Evolutionary conservation across 2,329 filamentous ascomycete genomes (phyloP), one percentile per base, ranked within the genome.

Genomic region (Orbilia ellipsospora): DNA sequence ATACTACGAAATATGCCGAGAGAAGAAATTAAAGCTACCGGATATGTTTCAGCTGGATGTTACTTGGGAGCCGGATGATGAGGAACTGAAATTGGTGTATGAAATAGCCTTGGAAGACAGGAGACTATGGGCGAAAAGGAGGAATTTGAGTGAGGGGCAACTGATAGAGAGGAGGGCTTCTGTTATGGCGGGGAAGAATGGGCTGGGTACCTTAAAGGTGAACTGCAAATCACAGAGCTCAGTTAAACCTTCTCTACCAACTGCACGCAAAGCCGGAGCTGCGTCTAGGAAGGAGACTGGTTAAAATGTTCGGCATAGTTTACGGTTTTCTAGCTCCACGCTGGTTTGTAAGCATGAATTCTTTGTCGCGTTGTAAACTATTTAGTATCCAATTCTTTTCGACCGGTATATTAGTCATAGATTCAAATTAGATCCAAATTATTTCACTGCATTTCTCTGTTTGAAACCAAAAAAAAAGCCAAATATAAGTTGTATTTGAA

Each of bases 1-100:
- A 23, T 81, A 81, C 57, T 81, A 80, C 59, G 78, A 79, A 54
- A 79, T 79, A 26, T 79, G 78, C 51, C 72, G 78, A 16, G 78
- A 80, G 56, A 66, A 77, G 56, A 51, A 60, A 12, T 55, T 79
- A 55, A 77, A 67, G 42, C n/a, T 80, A 62, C 73, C 78, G 8
- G 75, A 77, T 42, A 79, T 80, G 78, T 80, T 80, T 66, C 78
- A 79, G 59, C 77, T 76, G 70, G 78, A 79, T 67, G 56, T 79
- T 60, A 69, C 65, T 2, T 79, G 79, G 78, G 78, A 78, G 55
- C 77, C 78, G 12, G 55, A 51, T 13, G 73, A 36, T 12, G 52
- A 60, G 28, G 63, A 56, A 48, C 31, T 68, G n/a, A 20, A 52
- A 36, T 54, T n/a, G 55, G 63, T 65, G 5, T 55, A 56, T 15